phyloP scores from a whole-genome alignment of 495 filamentous ascomycete genomes.

The Neurospora africana region DNA sequence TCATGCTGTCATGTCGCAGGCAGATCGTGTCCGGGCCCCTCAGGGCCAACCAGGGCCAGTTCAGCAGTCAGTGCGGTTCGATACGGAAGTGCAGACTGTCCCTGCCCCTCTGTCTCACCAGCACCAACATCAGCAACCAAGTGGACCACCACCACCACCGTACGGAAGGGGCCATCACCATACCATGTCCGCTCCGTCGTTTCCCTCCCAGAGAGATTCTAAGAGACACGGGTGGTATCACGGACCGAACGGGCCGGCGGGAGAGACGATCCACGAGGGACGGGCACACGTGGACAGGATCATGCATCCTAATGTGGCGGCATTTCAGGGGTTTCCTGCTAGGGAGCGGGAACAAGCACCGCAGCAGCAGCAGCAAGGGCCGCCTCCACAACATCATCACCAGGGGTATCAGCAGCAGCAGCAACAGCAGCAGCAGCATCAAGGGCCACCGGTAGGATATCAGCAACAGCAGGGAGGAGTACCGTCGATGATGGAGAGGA shows the following conservation, averaged over 20 bases:
- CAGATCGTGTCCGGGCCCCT: constrained; percentile 26
- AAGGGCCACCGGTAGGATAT: background rate
- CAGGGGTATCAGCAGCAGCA: background rate
- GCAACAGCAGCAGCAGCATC: background rate
- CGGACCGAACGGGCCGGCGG: constrained; percentile 37
- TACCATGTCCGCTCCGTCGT: constrained; percentile 39
- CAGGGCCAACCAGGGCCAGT: constrained; percentile 4
- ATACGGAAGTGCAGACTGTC: constrained; percentile 20
- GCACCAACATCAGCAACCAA: background rate
- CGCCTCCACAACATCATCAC: background rate
- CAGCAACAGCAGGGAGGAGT: constrained; percentile 8
- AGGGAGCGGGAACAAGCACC: constrained; percentile 19
- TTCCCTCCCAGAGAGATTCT: constrained; percentile 42
- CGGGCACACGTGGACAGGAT: constrained; percentile 36
- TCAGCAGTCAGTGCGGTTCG: constrained; percentile 36
- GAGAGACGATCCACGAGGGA: constrained; percentile 26
- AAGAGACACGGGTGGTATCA: constrained; percentile 65
- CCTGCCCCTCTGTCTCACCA: constrained; percentile 2
- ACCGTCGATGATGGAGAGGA: constrained; percentile 14
- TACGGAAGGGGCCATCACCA: constrained; percentile 31
- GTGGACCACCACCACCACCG: background rate
- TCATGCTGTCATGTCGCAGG: constrained; percentile 38
- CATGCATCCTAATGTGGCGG: constrained; percentile 36
- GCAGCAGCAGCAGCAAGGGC: constrained; percentile 6
- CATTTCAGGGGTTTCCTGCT: constrained; percentile 34